Percentiles rank a stretch among this genome's conserved stretches.
Evolutionary conservation across 495 filamentous ascomycete genomes (phyloP).

Genomic region (Lasiosphaeria miniovina): DNA sequence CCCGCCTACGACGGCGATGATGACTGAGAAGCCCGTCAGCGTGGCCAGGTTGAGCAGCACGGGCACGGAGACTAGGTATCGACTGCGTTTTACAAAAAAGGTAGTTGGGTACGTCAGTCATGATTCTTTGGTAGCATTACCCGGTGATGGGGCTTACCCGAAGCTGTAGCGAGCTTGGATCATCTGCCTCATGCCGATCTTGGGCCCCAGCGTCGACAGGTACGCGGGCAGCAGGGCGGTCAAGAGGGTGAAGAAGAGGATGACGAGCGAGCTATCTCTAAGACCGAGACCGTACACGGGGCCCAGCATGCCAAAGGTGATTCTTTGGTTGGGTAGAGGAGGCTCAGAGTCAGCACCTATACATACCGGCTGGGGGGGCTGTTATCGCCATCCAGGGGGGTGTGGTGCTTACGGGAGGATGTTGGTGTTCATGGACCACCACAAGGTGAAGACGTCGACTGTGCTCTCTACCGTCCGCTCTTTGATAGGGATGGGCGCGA

Average conservation of each 20-base stretch:
- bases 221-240: slow-evolving; percentile 49
- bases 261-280: slow-evolving; percentile 46
- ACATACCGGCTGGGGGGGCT: too few relatives aligned
- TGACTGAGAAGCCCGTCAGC: slow-evolving; percentile 47
- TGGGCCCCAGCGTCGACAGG: slow-evolving; percentile 48
- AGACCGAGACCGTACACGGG: slow-evolving; percentile 48
- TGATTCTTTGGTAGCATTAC: neutral
- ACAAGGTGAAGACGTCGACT: slow-evolving; percentile 46
- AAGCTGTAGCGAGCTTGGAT: slow-evolving; percentile 54
- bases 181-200: slow-evolving; percentile 55
- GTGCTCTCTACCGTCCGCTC: slow-evolving; percentile 48
- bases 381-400: neutral
- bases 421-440: slow-evolving; percentile 43
- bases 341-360: too few relatives aligned
- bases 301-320: slow-evolving; percentile 56
- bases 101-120: neutral
- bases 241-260: slow-evolving; percentile 54
- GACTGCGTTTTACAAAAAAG: slow-evolving; percentile 17
- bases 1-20: slow-evolving; percentile 46
- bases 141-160: slow-evolving; percentile 30
- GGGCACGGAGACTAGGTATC: slow-evolving; percentile 43
- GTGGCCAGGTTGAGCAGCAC: slow-evolving; percentile 51
- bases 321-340: slow-evolving; percentile 18
- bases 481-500: slow-evolving; percentile 50
- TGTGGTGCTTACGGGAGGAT: slow-evolving; percentile 38